Evolutionary conservation across 306 rosid species (phyloP).

Genomic region (Vigna unguiculata): DNA sequence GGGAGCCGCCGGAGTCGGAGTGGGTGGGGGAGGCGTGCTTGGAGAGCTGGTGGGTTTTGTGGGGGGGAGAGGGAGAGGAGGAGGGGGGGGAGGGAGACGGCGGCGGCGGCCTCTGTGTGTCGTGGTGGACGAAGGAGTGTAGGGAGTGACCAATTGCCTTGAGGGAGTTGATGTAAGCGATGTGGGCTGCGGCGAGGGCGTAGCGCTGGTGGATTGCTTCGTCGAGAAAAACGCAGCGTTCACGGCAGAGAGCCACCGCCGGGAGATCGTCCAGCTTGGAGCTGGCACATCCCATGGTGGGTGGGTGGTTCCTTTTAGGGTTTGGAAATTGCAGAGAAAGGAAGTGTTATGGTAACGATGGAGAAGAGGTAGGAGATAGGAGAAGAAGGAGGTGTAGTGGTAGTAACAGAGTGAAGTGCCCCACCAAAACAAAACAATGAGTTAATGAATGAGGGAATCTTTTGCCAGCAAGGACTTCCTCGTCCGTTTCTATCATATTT

Average conservation of each 20-base stretch:
- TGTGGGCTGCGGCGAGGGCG: slow-evolving; percentile 76
- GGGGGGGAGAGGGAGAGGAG: slow-evolving; percentile 54
- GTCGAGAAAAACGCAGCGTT: slow-evolving; percentile 69
- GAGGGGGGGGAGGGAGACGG: slow-evolving; percentile 46
- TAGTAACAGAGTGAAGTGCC: too few relatives aligned
- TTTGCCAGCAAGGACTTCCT: slow-evolving; percentile 87
- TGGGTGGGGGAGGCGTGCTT: slow-evolving; percentile 49
- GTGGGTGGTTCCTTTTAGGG: slow-evolving; percentile 6
- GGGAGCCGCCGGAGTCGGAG: slow-evolving; percentile 78
- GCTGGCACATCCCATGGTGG: slow-evolving; percentile 77
- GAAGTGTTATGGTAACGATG: too few relatives aligned
- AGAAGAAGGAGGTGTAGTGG: too few relatives aligned
- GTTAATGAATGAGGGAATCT: slow-evolving; percentile 60
- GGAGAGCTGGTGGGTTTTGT: not conserved
- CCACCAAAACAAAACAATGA: not conserved
- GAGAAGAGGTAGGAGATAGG: too few relatives aligned
- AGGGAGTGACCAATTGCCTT: slow-evolving; percentile 69
- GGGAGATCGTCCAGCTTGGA: slow-evolving; percentile 95
- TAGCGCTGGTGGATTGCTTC: slow-evolving; percentile 84
- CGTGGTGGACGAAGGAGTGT: slow-evolving; percentile 57
- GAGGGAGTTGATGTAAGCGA: slow-evolving; percentile 76
- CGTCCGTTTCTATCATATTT: slow-evolving; percentile 65
- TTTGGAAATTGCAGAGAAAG: not conserved
- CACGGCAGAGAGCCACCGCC: slow-evolving; percentile 89
- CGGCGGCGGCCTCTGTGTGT: not conserved